Evolutionary conservation across 179 eudicot genomes (phyloP).

Genomic region (Heliamphora pulchella): DNA sequence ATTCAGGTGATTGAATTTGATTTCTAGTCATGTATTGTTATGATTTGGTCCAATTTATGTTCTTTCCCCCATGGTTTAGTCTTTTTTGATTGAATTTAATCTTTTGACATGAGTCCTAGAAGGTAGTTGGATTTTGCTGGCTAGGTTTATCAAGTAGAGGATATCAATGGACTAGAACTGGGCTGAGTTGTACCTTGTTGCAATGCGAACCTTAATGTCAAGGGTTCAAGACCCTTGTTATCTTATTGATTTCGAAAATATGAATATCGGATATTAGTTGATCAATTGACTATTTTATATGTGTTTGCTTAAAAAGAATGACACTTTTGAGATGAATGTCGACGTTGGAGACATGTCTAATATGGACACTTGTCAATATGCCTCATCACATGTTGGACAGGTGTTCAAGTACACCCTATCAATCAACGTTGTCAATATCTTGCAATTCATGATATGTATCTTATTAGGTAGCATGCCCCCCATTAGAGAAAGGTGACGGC

Average conservation of each 20-base stretch:
- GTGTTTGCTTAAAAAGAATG: not conserved
- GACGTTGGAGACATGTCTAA: too few species aligned
- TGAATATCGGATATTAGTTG: not conserved
- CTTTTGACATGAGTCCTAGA: not conserved
- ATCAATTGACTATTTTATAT: not conserved
- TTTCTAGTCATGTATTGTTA: slow-evolving; percentile 2
- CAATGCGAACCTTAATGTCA: not conserved
- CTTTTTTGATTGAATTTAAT: too few species aligned
- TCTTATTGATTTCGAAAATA: not conserved
- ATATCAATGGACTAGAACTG: not conserved
- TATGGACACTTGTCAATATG: too few species aligned
- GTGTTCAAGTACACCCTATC: too few species aligned
- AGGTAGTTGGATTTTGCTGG: slow-evolving; percentile 2
- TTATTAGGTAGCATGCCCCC: too few species aligned
- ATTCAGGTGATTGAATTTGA: slow-evolving; percentile 47
- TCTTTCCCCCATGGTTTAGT: not conserved
- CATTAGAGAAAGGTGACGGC: too few species aligned
- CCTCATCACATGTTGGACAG: too few species aligned
- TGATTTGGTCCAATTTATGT: not conserved
- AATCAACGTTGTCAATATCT: too few species aligned
- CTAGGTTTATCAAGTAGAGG: slow-evolving; percentile 2
- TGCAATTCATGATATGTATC: too few species aligned
- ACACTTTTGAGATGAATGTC: too few species aligned
- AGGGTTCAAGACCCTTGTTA: not conserved
- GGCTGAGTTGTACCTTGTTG: not conserved